phyloP scores from a whole-genome alignment of 139 green algal species.

The Chlorella sp. region DNA sequence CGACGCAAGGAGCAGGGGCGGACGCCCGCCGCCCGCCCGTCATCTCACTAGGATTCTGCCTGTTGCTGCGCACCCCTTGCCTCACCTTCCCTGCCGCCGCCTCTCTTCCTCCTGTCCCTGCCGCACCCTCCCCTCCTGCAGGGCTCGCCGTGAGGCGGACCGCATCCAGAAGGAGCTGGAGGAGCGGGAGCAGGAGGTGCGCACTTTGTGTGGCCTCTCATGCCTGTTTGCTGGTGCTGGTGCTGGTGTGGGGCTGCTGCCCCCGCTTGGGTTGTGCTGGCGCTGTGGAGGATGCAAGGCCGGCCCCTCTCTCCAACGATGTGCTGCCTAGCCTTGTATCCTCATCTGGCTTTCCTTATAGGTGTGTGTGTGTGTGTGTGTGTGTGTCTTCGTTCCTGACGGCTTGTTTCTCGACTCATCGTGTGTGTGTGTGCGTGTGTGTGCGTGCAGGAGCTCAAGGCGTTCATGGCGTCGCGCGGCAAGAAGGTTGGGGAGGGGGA shows the following conservation, averaged over 20 bases:
- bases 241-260: too few relatives aligned
- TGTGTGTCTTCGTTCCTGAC: too few relatives aligned
- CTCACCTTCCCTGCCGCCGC: background rate
- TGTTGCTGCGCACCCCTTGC: background rate
- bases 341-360: too few relatives aligned
- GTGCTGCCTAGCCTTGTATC: too few relatives aligned
- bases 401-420: too few relatives aligned
- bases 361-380: too few relatives aligned
- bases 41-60: too few relatives aligned
- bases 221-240: too few relatives aligned
- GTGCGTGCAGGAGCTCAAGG: slow-evolving; percentile 34
- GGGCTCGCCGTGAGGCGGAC: slow-evolving; percentile 73
- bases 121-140: background rate
- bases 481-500: slow-evolving; percentile 47
- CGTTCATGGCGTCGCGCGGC: slow-evolving; percentile 37
- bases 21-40: background rate
- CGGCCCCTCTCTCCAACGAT: too few relatives aligned
- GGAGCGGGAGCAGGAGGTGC: slow-evolving; percentile 71
- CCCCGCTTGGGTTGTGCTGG: too few relatives aligned
- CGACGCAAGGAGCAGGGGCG: background rate
- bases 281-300: too few relatives aligned
- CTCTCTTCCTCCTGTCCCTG: background rate
- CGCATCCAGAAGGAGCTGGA: slow-evolving; percentile 82
- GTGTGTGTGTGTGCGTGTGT: too few relatives aligned
- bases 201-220: background rate